These are phyloP conservation scores for Onygena corvina DNA, from an alignment of 2,329 filamentous ascomycete genomes.

Conservation along the genomic window DNA sequence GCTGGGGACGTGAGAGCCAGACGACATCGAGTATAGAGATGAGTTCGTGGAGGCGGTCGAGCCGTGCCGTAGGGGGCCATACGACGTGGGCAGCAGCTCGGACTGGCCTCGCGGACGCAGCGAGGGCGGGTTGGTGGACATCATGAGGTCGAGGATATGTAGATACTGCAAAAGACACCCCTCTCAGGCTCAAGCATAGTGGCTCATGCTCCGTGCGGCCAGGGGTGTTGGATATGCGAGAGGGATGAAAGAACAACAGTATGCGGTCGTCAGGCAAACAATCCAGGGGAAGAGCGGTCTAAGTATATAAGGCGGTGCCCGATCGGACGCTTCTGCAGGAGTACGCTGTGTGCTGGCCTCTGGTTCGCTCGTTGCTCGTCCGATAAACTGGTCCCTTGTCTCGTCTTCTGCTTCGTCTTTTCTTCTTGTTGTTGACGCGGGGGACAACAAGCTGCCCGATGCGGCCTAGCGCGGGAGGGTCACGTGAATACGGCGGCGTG, in stretches of 20 bases:
- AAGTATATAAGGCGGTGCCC: not conserved
- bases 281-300: not conserved
- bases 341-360: too few relatives aligned
- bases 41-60: slow-evolving; percentile 46
- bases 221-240: slow-evolving; percentile 1
- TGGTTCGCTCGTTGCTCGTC: too few relatives aligned
- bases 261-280: not conserved
- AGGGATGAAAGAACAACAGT: not conserved
- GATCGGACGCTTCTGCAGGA: not conserved
- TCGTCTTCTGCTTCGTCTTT: not conserved
- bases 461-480: slow-evolving; percentile 9
- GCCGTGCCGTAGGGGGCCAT: slow-evolving; percentile 41
- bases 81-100: slow-evolving; percentile 31
- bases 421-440: slow-evolving; percentile 11
- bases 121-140: slow-evolving; percentile 28
- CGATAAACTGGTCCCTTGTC: not conserved
- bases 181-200: slow-evolving; percentile 31
- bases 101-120: slow-evolving; percentile 28
- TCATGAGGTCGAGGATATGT: slow-evolving; percentile 26
- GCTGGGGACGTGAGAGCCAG: slow-evolving; percentile 41
- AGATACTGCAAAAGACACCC: slow-evolving; percentile 19
- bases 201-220: slow-evolving; percentile 18
- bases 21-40: slow-evolving; percentile 40
- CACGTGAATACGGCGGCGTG: not conserved
- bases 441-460: slow-evolving; percentile 15